phyloP scores from a whole-genome alignment of 352 stramenopile species.

The Globisporangium mamillatum region DNA sequence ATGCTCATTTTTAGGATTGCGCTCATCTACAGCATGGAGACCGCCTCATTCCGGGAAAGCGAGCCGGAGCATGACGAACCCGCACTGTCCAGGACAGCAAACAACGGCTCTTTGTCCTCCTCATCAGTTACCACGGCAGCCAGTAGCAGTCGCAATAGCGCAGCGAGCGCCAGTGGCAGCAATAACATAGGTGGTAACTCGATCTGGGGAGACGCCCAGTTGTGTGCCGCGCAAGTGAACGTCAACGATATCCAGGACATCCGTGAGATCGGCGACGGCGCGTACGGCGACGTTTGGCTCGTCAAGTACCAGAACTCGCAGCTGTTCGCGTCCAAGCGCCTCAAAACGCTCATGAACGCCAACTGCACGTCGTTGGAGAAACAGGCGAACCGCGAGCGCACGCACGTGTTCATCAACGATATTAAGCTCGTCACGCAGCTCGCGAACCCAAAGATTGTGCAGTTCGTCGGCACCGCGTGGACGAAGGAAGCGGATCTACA shows the following conservation, averaged over 20 bases:
- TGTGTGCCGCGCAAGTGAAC: neutral
- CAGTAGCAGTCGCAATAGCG: neutral
- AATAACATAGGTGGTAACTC: neutral
- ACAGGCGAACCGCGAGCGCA: neutral
- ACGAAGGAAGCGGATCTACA: slow-evolving; percentile 17
- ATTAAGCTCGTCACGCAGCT: neutral
- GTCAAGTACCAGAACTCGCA: neutral
- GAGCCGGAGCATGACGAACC: neutral
- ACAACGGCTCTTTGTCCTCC: too few species aligned
- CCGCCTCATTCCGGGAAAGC: neutral
- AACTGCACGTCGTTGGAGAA: neutral
- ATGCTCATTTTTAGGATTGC: neutral
- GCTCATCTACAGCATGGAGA: neutral
- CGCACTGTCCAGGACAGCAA: too few species aligned
- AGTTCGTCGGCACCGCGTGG: slow-evolving; percentile 13
- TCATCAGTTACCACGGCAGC: neutral
- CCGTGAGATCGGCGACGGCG: neutral
- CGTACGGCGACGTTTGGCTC: slow-evolving; percentile 3
- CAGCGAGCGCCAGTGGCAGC: neutral
- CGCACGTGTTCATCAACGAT: neutral
- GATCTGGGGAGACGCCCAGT: neutral
- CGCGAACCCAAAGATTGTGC: slow-evolving; percentile 3
- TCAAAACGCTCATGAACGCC: neutral
- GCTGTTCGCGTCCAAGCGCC: neutral
- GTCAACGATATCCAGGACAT: slow-evolving; percentile 1